phyloP scores from a whole-genome alignment of 73 alveolate genomes.

The Paramecium octaurelia region DNA sequence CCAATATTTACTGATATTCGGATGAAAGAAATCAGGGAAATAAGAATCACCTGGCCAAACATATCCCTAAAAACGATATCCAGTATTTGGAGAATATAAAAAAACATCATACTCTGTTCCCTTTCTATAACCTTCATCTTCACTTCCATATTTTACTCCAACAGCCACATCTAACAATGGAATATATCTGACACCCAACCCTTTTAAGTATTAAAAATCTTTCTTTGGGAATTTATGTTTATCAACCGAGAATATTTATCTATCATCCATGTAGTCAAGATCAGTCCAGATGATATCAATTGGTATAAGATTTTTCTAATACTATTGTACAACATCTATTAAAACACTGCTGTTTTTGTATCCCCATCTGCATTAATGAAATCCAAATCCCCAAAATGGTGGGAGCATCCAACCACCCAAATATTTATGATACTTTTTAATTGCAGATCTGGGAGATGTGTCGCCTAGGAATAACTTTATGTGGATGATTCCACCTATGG shows the following conservation, averaged over 20 bases:
- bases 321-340: slow-evolving; percentile 53
- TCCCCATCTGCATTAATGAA: slow-evolving; percentile 95
- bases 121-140: slow-evolving; percentile 69
- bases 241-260: slow-evolving; percentile 34
- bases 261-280: slow-evolving; percentile 91
- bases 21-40: slow-evolving; percentile 88
- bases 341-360: slow-evolving; percentile 82
- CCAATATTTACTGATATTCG: slow-evolving; percentile 70
- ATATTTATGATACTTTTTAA: slow-evolving; percentile 22
- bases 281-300: slow-evolving; percentile 97
- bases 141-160: slow-evolving; percentile 68
- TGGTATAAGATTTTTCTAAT: slow-evolving; percentile 71
- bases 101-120: slow-evolving; percentile 81
- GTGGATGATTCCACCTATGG: slow-evolving; percentile 29
- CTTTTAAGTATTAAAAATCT: slow-evolving; percentile 38
- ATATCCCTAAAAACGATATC: slow-evolving; percentile 77
- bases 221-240: background rate
- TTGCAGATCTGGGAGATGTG: background rate
- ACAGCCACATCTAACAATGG: slow-evolving; percentile 95
- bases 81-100: slow-evolving; percentile 79
- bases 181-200: slow-evolving; percentile 74
- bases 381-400: slow-evolving; percentile 83
- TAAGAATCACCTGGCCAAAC: slow-evolving; percentile 97
- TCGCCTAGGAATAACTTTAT: slow-evolving; percentile 15
- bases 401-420: slow-evolving; percentile 67